Base-by-base conservation (phyloP, 345 rosid species). In the Kandelia obovata region DNA sequence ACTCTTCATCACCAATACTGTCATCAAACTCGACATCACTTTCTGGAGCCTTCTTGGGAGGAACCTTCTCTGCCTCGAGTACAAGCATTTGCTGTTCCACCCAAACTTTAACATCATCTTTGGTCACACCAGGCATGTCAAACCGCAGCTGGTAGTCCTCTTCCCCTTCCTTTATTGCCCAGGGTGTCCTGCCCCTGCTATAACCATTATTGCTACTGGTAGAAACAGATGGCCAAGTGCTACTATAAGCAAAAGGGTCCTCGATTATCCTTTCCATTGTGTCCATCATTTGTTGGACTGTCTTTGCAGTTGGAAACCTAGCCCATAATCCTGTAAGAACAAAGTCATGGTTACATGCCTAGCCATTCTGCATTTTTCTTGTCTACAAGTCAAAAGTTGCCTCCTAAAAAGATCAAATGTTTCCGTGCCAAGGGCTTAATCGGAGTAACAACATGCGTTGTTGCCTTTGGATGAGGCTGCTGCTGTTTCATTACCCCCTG, bases 61-160 rank as follows among this genome's bases (percentile, higher is more conserved):
- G 57, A 19, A 19, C 65, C 68, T 80, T 71, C 62, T 70, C 70
- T 23, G 78, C 77, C 69, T 77, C 64, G 1, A 77, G 21, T 10
- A 66, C 78, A 4, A 80, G 79, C 73, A 81, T 69, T 35, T 70
- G 59, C 53, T 78, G 72, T 64, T 77, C 79, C 39, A 77, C 46
- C 75, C 79, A 68, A 8, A 74, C 74, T 71, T 68, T 77, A 47
- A 77, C 74, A 64, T 67, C 83, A 8, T 70, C 49, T 62, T 71
- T 73, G n/a, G 47, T 68, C 84, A 77, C 72, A 3, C 79, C 84
- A 57, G 77, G 84, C 72, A 77, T 53, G 8, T 77, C 75, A 20
- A 76, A 66, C 70, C 82, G 46, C 49, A 81, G 31, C 65, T 63
- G 69, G 37, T 72, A 75, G 16, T 75, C 71, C 0, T 66, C 55